phyloP scores from a whole-genome alignment of 306 rosid species.

The Rosa rugosa region DNA sequence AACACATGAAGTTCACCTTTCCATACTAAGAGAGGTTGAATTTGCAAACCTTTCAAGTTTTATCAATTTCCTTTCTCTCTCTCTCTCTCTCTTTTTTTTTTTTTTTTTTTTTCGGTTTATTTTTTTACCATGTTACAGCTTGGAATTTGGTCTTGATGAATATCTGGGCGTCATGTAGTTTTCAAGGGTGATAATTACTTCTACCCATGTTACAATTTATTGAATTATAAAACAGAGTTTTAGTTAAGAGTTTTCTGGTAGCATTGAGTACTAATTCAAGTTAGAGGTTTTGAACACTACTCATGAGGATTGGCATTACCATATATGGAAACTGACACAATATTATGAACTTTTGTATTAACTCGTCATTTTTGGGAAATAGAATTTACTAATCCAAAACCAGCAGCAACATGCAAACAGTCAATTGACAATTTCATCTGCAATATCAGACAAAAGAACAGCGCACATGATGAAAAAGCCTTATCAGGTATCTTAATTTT shows the following conservation, averaged over 20 bases:
- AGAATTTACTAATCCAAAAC: slow-evolving; percentile 19
- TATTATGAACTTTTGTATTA: neutral
- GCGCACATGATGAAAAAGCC: slow-evolving; percentile 6
- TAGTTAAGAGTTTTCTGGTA: no score
- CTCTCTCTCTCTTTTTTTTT: no score
- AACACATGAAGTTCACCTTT: slow-evolving; percentile 61
- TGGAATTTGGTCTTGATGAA: neutral
- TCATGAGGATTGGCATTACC: no score
- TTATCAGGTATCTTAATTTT: slow-evolving; percentile 39
- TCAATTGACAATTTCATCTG: neutral
- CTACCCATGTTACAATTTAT: neutral
- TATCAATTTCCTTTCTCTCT: neutral
- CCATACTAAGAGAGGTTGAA: slow-evolving; percentile 61
- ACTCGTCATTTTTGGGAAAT: neutral
- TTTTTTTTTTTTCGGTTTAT: neutral
- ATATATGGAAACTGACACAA: neutral
- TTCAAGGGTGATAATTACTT: no score
- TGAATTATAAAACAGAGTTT: neutral
- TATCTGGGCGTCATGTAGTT: neutral
- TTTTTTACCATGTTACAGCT: neutral
- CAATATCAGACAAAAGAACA: neutral
- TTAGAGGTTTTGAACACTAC: neutral
- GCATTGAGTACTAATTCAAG: neutral
- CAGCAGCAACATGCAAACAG: neutral
- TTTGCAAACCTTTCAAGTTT: neutral